phyloP scores from a whole-genome alignment of 2,329 filamentous ascomycete genomes.

The Ilyonectria sp. region DNA sequence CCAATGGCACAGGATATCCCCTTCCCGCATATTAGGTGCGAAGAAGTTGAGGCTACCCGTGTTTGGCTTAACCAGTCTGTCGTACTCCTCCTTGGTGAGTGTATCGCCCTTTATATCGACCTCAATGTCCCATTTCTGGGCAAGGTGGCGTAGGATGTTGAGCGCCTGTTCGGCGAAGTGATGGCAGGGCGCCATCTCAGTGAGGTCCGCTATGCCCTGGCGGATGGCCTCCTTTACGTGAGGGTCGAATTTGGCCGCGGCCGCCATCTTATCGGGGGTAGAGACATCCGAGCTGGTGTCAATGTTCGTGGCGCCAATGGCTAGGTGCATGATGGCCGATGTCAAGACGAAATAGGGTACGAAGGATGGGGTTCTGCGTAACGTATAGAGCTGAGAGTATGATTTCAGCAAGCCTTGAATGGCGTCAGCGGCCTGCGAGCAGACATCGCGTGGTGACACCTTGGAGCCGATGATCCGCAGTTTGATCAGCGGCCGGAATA shows the following conservation, averaged over 20 bases:
- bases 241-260: constrained; percentile 55
- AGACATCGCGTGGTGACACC: constrained; percentile 76
- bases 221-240: constrained; percentile 62
- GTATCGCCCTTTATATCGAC: constrained; percentile 58
- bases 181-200: constrained; percentile 74
- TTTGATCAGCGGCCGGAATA: constrained; percentile 82
- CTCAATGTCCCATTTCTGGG: constrained; percentile 72
- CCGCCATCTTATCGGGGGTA: constrained; percentile 49
- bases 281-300: constrained; percentile 38
- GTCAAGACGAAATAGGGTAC: constrained; percentile 75
- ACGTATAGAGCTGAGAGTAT: constrained; percentile 71
- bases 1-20: constrained; percentile 66
- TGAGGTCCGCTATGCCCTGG: constrained; percentile 70
- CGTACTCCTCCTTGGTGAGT: constrained; percentile 55
- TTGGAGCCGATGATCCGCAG: constrained; percentile 74
- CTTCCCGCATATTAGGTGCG: constrained; percentile 63
- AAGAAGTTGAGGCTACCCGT: constrained; percentile 72
- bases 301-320: constrained; percentile 61
- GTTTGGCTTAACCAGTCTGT: constrained; percentile 61
- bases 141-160: constrained; percentile 71
- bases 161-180: constrained; percentile 74
- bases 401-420: constrained; percentile 70
- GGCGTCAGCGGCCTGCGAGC: constrained; percentile 72
- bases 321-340: constrained; percentile 73
- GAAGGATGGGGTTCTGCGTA: constrained; percentile 72